Evolutionary conservation across 805 yeast genomes (phyloP), one percentile per base, ranked within the genome.

Genomic region (Starmerella asiatica): DNA sequence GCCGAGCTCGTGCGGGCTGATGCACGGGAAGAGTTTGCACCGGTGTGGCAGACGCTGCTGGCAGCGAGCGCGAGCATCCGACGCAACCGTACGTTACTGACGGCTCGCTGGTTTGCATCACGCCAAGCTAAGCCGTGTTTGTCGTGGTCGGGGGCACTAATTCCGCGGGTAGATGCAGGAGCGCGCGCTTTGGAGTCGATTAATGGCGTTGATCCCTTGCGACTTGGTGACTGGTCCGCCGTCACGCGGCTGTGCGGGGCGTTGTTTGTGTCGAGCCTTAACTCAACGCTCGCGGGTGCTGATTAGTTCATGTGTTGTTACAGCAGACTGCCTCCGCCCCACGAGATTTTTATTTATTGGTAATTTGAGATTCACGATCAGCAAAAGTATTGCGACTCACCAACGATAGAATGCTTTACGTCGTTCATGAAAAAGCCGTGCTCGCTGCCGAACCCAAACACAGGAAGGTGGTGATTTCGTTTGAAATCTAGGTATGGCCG

Each of bases 391-490:
- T 46, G 15, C 16, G 53, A 35, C 33, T 58, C 61, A 17, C 55
- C 54, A 1, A 43, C 51, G 23, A 57, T 50, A 2, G 51, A 27
- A 34, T 55, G 58, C 46, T 56, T 57, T 28, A 39, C 31, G 28
- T 51, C 58, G 26, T 51, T 47, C 7, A 55, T 40, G 31, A 58
- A 32, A 34, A 55, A 56, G 2, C 62, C 62, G 2, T 32, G 44
- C 38, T 58, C 63, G 11, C 56, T 47, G 1, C 59, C 59, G 27
- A 50, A 40, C 5, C 60, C 61, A 37, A 58, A 56, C 29, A 53
- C 49, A 9, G 53, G 50, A 19, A 46, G 36, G 14, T 51, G 41
- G 34, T 44, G 45, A 24, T 49, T 39, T 26, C 45, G 39, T 21
- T 39, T 32, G 32, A 34, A 47, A 21, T 45, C 47, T 2, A 43